These are phyloP conservation scores for Hemisphaericaspora xylofermentans DNA, from an alignment of 1,139 yeast species.

Conservation along the genomic window DNA sequence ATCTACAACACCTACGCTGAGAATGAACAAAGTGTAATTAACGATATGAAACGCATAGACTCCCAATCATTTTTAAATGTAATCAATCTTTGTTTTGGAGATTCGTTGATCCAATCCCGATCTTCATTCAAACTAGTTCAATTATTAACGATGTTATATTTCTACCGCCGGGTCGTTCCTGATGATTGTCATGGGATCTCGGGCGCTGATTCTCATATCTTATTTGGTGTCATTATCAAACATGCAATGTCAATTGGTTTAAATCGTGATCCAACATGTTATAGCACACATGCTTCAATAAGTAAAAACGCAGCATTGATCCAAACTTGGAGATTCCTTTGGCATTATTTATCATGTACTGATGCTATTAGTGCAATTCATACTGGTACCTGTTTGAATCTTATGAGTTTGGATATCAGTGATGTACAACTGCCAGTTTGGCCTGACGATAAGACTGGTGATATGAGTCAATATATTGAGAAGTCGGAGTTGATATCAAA, in stretches of 20 bases:
- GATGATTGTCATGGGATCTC: conserved; percentile 47
- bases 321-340: conserved; percentile 38
- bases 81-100: conserved; percentile 34
- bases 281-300: conserved; percentile 31
- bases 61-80: conserved; percentile 27
- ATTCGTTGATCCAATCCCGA: conserved; percentile 26
- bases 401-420: conserved; percentile 27
- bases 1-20: conserved; percentile 27
- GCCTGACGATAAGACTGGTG: conserved; percentile 19
- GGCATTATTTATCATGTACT: conserved; percentile 31
- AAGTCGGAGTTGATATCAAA: conserved; percentile 22
- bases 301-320: conserved; percentile 27
- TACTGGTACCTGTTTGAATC: conserved; percentile 32
- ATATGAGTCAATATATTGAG: conserved; percentile 17
- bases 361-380: conserved; percentile 39
- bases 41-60: conserved; percentile 26
- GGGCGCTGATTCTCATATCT: conserved; percentile 41
- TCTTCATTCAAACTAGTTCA: conserved; percentile 38
- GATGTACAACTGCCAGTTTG: conserved; percentile 34
- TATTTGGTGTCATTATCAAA: conserved; percentile 37
- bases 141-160: conserved; percentile 31
- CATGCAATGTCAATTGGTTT: conserved; percentile 47
- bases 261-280: conserved; percentile 42
- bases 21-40: conserved; percentile 29
- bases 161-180: conserved; percentile 40